Evolutionary conservation across 805 yeast species (phyloP).

Genomic region (Wickerhamiella cacticola): DNA sequence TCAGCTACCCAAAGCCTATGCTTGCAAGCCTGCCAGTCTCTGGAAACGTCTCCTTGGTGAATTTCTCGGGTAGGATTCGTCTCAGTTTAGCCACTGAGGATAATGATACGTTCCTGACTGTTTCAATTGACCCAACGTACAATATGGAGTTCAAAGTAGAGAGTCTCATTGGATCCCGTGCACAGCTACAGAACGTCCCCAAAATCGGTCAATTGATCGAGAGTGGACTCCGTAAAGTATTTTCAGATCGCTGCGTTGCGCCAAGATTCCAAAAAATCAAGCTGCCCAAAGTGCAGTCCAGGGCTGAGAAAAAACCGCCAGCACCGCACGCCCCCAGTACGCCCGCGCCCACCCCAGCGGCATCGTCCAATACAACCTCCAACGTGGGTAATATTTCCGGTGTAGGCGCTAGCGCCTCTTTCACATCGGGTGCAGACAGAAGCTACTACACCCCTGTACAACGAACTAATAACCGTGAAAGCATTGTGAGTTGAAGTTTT

Average conservation of each 20-base stretch:
- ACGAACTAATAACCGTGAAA: neutral
- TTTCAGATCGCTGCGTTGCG: conserved; percentile 82
- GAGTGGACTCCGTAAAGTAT: conserved; percentile 72
- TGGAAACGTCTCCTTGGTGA: conserved; percentile 72
- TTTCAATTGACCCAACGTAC: conserved; percentile 86
- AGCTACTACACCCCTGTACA: neutral
- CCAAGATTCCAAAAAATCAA: conserved; percentile 81
- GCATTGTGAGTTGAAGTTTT: neutral
- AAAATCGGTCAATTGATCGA: conserved; percentile 79
- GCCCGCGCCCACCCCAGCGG: neutral
- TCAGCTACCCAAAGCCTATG: conserved; percentile 69
- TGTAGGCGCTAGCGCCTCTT: conserved; percentile 1
- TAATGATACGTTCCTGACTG: conserved; percentile 57
- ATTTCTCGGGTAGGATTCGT: conserved; percentile 82
- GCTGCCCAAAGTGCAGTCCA: conserved; percentile 38
- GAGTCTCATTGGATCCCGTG: conserved; percentile 83
- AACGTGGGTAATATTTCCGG: neutral
- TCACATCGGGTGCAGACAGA: conserved; percentile 2
- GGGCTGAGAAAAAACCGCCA: neutral
- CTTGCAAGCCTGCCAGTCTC: conserved; percentile 82
- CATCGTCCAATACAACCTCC: neutral
- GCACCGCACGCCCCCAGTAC: neutral
- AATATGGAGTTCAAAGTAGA: conserved; percentile 77
- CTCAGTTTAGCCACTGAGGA: conserved; percentile 39
- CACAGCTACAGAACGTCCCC: conserved; percentile 87